Conservation (phyloP, 192 early-diverging fungal species). For the Coemansia sp. region DNA sequence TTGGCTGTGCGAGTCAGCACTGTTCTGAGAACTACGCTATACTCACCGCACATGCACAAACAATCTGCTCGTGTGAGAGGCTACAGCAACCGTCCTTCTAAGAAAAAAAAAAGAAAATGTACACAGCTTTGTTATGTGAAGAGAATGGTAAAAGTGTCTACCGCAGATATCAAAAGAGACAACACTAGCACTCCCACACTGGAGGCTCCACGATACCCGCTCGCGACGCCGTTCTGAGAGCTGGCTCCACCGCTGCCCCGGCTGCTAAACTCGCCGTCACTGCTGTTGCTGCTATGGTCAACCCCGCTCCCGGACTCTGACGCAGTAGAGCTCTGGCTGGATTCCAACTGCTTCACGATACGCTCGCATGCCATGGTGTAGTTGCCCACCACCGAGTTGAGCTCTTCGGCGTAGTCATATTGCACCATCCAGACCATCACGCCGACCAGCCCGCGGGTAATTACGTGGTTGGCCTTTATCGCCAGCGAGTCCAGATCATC, state of each 20-base stretch:
- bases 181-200: not conserved
- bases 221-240: not conserved
- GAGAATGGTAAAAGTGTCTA: not conserved
- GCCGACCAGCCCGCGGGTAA: constrained; percentile 57
- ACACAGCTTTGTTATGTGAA: not conserved
- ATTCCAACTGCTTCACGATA: constrained; percentile 14
- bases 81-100: not conserved
- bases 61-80: not conserved
- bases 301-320: not conserved
- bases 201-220: not conserved
- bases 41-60: not conserved
- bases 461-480: constrained; percentile 58
- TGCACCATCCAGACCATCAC: constrained; percentile 71
- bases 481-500: constrained; percentile 63
- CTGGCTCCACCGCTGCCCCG: not conserved
- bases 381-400: constrained; percentile 43
- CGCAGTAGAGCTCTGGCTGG: not conserved
- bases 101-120: not conserved
- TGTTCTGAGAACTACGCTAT: constrained; percentile 4
- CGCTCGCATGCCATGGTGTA: constrained; percentile 28
- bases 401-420: constrained; percentile 62
- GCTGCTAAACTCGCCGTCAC: not conserved
- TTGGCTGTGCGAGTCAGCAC: not conserved
- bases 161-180: not conserved
- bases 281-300: not conserved